Evolutionary conservation across 495 filamentous ascomycete species (phyloP).

Genomic region (Tuber indicum): DNA sequence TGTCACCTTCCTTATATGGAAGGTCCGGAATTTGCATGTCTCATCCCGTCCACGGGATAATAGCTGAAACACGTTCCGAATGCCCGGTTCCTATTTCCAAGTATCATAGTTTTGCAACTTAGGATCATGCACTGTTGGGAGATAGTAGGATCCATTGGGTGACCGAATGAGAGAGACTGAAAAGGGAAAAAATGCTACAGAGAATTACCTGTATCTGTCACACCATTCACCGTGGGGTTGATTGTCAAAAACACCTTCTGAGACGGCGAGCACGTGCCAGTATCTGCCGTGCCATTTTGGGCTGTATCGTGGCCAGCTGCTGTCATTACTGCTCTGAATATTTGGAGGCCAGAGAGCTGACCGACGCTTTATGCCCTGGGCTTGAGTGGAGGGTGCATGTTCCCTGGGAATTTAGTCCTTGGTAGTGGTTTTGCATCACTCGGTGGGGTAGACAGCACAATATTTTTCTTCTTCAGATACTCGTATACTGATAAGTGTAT

Average conservation of each 20-base stretch:
- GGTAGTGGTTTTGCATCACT: neutral
- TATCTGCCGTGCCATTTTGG: neutral
- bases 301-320: too few species aligned
- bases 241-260: neutral
- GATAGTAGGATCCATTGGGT: neutral
- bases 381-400: too few species aligned
- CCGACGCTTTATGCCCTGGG: too few species aligned
- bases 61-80: too few species aligned
- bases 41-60: neutral
- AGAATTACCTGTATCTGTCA: neutral
- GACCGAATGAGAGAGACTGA: too few species aligned
- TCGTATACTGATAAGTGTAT: too few species aligned
- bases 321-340: too few species aligned
- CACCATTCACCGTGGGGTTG: neutral
- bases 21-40: neutral
- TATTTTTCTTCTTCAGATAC: too few species aligned
- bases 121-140: too few species aligned
- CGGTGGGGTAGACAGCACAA: too few species aligned
- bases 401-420: neutral
- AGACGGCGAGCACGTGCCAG: neutral
- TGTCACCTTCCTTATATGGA: neutral
- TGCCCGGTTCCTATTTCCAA: too few species aligned
- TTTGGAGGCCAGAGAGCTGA: too few species aligned
- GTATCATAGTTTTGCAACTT: neutral
- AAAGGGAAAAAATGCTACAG: neutral